Percentiles rank a stretch among this genome's conserved stretches.
phyloP scores from a whole-genome alignment of 2,329 filamentous ascomycete genomes.

The Xenosphaeropsis pyriputrescens region DNA sequence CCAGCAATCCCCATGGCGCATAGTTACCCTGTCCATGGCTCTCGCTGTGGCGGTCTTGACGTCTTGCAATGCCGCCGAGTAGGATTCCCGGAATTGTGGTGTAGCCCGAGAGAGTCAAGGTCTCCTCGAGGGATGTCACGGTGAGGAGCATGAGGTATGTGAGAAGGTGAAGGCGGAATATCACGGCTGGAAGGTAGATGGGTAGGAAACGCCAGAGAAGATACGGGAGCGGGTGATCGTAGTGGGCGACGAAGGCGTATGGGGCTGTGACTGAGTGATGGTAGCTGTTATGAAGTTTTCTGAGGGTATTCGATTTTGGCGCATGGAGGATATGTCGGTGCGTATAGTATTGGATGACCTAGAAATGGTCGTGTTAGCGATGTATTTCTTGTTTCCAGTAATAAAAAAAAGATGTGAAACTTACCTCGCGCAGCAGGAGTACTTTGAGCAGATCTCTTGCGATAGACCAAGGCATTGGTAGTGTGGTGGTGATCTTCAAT shows the following conservation, averaged over 20 bases:
- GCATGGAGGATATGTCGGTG: constrained; percentile 60
- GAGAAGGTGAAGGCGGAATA: constrained; percentile 57
- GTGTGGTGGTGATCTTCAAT: constrained; percentile 38
- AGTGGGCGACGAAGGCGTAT: constrained; percentile 46
- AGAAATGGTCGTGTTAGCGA: background rate
- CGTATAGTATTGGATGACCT: constrained; percentile 56
- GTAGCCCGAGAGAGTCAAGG: constrained; percentile 54
- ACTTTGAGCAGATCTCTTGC: constrained; percentile 35
- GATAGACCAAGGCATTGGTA: constrained; percentile 50
- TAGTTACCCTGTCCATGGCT: constrained; percentile 41
- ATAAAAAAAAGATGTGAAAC: no score
- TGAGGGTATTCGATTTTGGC: constrained; percentile 20
- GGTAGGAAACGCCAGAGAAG: constrained; percentile 50
- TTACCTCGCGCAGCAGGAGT: constrained; percentile 40
- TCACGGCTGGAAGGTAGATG: constrained; percentile 46
- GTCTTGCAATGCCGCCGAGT: constrained; percentile 32
- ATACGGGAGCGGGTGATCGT: constrained; percentile 54
- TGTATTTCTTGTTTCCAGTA: no score
- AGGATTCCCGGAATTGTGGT: constrained; percentile 37
- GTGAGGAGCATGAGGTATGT: constrained; percentile 53
- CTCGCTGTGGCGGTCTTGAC: constrained; percentile 41
- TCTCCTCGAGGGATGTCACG: constrained; percentile 51
- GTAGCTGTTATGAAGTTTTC: constrained; percentile 26
- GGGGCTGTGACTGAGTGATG: constrained; percentile 39
- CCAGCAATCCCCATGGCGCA: constrained; percentile 44